These are phyloP conservation scores for Phaeosphaeria sp. DNA, from an alignment of 2,329 filamentous ascomycete species.

Conservation along the genomic window DNA sequence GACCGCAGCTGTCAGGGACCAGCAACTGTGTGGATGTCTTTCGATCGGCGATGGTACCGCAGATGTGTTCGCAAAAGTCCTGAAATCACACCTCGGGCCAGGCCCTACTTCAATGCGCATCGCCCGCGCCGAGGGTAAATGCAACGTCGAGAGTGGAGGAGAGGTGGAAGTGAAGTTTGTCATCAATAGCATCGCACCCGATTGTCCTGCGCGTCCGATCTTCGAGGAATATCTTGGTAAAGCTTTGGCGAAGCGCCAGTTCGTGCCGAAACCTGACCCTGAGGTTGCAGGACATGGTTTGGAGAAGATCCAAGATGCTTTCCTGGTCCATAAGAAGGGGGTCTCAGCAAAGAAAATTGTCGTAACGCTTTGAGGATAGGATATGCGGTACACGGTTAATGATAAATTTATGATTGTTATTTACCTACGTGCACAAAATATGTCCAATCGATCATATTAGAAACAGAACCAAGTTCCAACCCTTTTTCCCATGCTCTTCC, in stretches of 20 bases:
- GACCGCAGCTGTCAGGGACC: constrained; percentile 42
- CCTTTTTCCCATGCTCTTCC: constrained; percentile 27
- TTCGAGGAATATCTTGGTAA: background rate
- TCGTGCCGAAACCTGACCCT: background rate
- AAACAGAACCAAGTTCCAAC: constrained; percentile 40
- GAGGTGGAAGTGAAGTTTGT: no score
- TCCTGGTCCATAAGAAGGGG: background rate
- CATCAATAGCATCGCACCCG: background rate
- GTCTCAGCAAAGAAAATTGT: background rate
- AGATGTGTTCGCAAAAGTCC: constrained; percentile 8
- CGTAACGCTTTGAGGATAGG: no score
- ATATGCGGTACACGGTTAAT: no score
- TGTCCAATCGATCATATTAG: constrained; percentile 2
- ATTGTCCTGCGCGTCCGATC: background rate
- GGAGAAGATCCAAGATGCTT: background rate
- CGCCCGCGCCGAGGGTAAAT: no score
- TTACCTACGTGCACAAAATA: background rate
- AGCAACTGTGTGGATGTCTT: constrained; percentile 44
- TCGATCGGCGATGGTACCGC: constrained; percentile 33
- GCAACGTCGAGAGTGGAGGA: no score
- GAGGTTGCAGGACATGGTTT: background rate
- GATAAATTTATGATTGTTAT: no score
- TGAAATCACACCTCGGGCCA: no score
- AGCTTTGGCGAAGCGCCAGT: background rate
- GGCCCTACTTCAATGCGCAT: no score